A percentile compares a stretch with the other conserved stretches of the same genome.
Evolutionary conservation across 179 eudicot genomes (phyloP).

Genomic region (Beta lomatogona): DNA sequence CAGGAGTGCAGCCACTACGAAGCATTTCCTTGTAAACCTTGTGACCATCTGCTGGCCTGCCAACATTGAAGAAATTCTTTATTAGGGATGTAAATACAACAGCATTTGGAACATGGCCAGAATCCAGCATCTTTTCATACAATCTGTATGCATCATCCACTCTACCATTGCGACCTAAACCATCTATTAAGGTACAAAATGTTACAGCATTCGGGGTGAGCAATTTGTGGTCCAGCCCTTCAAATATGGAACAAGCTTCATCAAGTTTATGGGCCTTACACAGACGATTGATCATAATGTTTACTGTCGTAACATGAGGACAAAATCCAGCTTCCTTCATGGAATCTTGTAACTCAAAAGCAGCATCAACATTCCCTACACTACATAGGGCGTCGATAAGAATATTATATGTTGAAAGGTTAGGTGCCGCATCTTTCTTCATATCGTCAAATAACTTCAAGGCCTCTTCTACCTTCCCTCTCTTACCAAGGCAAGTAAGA

Average conservation of each 20-base stretch:
- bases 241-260: constrained; percentile 74
- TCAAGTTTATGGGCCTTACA: constrained; percentile 72
- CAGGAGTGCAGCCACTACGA: constrained; percentile 66
- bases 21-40: constrained; percentile 93
- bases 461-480: constrained; percentile 74
- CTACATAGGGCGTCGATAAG: constrained; percentile 80
- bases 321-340: constrained; percentile 77
- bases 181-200: constrained; percentile 85
- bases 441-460: constrained; percentile 62
- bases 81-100: constrained; percentile 84
- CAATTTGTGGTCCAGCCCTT: constrained; percentile 65
- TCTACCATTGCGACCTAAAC: constrained; percentile 76
- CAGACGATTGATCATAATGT: constrained; percentile 88
- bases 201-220: constrained; percentile 75
- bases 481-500: constrained; percentile 84
- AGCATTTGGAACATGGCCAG: constrained; percentile 61
- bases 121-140: constrained; percentile 81
- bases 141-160: constrained; percentile 87
- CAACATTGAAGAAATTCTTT: constrained; percentile 66
- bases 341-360: constrained; percentile 60
- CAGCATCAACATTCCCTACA: constrained; percentile 66
- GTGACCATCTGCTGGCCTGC: constrained; percentile 83
- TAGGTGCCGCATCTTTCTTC: constrained; percentile 88
- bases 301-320: constrained; percentile 72
- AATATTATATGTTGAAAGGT: constrained; percentile 72